Evolutionary conservation across 1,284 basidiomycete genomes (phyloP).

Genomic region (Porodaedalea pini): DNA sequence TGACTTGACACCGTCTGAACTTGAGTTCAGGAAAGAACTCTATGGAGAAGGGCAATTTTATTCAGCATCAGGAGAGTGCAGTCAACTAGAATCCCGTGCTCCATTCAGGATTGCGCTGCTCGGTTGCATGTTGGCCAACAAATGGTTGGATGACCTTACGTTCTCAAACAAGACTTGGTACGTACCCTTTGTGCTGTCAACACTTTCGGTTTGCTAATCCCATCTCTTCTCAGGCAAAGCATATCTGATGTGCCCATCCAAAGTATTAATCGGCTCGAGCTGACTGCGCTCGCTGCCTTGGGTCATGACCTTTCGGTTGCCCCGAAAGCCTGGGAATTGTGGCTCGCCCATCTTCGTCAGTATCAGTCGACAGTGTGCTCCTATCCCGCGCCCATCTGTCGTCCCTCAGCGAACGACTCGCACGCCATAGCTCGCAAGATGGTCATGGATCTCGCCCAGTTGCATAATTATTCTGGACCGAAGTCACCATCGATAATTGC

Average conservation of each 20-base stretch:
- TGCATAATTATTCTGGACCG: slow-evolving; percentile 30
- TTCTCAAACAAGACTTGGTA: slow-evolving; percentile 92
- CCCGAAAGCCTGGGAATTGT: slow-evolving; percentile 58
- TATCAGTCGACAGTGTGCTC: slow-evolving; percentile 59
- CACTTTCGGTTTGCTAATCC: slow-evolving; percentile 10
- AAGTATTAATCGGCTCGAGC: slow-evolving; percentile 65
- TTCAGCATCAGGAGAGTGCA: slow-evolving; percentile 53
- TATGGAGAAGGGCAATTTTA: slow-evolving; percentile 59
- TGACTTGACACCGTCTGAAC: slow-evolving; percentile 25
- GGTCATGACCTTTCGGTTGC: slow-evolving; percentile 65
- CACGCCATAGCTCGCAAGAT: slow-evolving; percentile 61
- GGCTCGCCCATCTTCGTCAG: slow-evolving; percentile 59
- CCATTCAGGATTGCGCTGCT: slow-evolving; percentile 73
- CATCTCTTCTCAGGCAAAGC: slow-evolving; percentile 55
- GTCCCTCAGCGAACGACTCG: slow-evolving; percentile 62
- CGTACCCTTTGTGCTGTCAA: slow-evolving; percentile 28
- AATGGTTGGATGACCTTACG: slow-evolving; percentile 90
- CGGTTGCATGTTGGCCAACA: slow-evolving; percentile 87
- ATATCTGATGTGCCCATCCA: slow-evolving; percentile 71
- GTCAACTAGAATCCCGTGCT: slow-evolving; percentile 47
- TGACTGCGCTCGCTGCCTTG: slow-evolving; percentile 65
- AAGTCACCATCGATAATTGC: slow-evolving; percentile 25
- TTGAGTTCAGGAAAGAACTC: slow-evolving; percentile 41
- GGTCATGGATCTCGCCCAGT: slow-evolving; percentile 64
- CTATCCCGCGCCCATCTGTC: slow-evolving; percentile 72